These are phyloP conservation scores for Calonectria naviculata DNA, from an alignment of 2,329 filamentous ascomycete species.

Conservation along the genomic window DNA sequence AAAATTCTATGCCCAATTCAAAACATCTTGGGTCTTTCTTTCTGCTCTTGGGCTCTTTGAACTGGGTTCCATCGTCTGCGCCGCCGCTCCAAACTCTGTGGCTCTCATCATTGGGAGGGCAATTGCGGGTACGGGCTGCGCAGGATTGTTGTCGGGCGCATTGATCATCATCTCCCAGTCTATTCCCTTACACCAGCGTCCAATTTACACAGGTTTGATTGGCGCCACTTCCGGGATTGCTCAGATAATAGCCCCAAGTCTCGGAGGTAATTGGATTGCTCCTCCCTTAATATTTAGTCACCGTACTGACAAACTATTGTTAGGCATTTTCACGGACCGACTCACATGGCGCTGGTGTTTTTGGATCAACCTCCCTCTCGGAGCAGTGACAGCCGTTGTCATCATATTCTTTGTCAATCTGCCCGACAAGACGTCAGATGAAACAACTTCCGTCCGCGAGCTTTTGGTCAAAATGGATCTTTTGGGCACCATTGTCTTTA, in stretches of 20 bases:
- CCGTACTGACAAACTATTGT: not conserved
- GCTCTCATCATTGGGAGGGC: constrained; percentile 6
- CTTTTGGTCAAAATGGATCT: not conserved
- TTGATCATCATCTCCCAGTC: not conserved
- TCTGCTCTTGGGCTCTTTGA: not conserved
- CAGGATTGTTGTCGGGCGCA: not conserved
- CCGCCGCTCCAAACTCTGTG: not conserved
- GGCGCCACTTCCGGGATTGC: not conserved
- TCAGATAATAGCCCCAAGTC: not conserved
- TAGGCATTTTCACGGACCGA: constrained; percentile 9
- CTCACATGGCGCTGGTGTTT: constrained; percentile 13
- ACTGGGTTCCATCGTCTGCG: not conserved
- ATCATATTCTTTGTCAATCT: constrained; percentile 4
- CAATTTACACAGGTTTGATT: not conserved
- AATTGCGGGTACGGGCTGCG: constrained; percentile 1
- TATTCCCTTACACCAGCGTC: not conserved
- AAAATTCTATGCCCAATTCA: not conserved
- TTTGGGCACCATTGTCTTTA: not conserved
- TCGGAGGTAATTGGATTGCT: not conserved
- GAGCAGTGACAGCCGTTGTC: not conserved
- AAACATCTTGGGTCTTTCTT: not conserved
- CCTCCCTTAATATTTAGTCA: not conserved
- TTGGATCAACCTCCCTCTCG: constrained; percentile 10
- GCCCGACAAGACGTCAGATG: not conserved
- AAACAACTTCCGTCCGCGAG: not conserved